These are phyloP conservation scores for Straminergon stramineum DNA, from an alignment of 225 moss, liverwort and hornwort species.

Conservation along the genomic window DNA sequence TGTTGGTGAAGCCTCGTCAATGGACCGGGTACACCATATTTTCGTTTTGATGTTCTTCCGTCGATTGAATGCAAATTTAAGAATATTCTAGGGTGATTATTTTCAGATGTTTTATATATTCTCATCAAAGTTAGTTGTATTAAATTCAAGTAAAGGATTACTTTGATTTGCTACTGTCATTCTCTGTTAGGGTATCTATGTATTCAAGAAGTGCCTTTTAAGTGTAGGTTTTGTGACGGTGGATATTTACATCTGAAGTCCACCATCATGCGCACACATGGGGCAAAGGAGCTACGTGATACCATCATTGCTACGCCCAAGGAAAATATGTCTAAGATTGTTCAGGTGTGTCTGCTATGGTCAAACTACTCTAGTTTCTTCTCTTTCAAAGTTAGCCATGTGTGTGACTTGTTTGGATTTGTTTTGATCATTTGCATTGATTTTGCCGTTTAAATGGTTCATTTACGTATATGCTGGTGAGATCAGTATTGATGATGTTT, in stretches of 20 bases:
- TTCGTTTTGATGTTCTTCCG: background rate
- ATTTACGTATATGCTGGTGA: background rate
- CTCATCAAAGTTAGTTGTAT: background rate
- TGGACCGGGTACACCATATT: constrained; percentile 62
- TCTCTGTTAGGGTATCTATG: background rate
- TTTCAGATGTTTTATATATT: background rate
- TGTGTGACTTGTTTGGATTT: background rate
- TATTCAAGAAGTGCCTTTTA: background rate
- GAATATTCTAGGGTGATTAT: background rate
- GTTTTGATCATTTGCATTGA: background rate
- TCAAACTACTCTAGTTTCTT: background rate
- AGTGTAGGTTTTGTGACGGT: constrained; percentile 59
- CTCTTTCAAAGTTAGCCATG: background rate
- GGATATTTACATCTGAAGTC: constrained; percentile 74
- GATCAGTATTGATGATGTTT: background rate
- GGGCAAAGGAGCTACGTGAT: constrained; percentile 61
- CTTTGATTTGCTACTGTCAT: background rate
- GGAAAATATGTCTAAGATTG: constrained; percentile 31
- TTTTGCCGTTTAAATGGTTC: background rate
- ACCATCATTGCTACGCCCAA: constrained; percentile 41
- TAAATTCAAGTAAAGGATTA: background rate
- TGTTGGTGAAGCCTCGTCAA: constrained; percentile 71
- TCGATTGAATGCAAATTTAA: background rate
- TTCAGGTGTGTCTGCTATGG: constrained; percentile 23
- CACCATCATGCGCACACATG: constrained; percentile 78